Percentiles rank a stretch among this genome's conserved stretches.
Conservation (phyloP, 176 grass and related monocot species). For the Luzula sylvatica region DNA sequence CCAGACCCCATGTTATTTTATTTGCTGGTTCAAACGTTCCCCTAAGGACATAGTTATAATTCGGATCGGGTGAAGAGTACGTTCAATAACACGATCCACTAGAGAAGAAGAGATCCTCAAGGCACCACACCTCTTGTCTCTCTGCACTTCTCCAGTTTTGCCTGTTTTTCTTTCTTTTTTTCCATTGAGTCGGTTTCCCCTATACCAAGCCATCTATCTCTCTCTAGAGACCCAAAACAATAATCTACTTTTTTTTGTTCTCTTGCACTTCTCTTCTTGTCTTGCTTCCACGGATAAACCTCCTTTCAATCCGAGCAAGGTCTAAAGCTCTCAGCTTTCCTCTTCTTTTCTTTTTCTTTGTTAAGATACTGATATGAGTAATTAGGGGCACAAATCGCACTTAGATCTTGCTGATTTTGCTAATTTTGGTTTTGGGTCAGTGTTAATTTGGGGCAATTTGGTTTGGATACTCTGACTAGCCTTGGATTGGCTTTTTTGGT, state of each 20-base stretch:
- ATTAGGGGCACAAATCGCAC: neutral
- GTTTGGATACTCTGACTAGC: constrained; percentile 2
- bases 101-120: constrained; percentile 22
- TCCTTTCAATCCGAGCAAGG: constrained; percentile 3
- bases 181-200: constrained; percentile 15
- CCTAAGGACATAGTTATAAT: too few species aligned
- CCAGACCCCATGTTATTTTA: too few species aligned
- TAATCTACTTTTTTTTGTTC: constrained; percentile 1
- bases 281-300: constrained; percentile 8
- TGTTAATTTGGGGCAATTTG: constrained; percentile 20
- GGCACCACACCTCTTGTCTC: neutral
- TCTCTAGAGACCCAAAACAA: constrained; percentile 9
- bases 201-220: constrained; percentile 4
- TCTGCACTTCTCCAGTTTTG: constrained; percentile 14
- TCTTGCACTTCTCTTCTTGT: neutral
- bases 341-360: neutral
- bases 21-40: too few species aligned
- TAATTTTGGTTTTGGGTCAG: constrained; percentile 2
- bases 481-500: constrained; percentile 18
- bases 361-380: constrained; percentile 11
- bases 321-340: constrained; percentile 8
- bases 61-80: neutral
- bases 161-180: constrained; percentile 8
- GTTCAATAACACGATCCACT: too few species aligned
- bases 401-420: constrained; percentile 15